Percentiles rank a stretch among this genome's conserved stretches.
These are phyloP conservation scores for Salix udensis DNA, from an alignment of 345 rosid genomes.

Conservation along the genomic window DNA sequence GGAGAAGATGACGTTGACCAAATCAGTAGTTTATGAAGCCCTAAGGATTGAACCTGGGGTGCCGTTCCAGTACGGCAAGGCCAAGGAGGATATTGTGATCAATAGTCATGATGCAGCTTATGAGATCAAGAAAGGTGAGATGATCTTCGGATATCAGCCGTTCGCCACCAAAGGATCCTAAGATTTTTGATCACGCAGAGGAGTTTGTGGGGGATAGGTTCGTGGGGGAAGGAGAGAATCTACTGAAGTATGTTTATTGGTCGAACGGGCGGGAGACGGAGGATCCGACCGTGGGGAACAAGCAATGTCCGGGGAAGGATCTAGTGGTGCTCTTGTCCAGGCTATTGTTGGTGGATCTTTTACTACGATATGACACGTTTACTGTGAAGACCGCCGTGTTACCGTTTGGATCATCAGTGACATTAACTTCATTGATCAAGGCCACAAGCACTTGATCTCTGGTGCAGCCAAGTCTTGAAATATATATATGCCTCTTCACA, in stretches of 20 bases:
- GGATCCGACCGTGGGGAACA: slow-evolving; percentile 52
- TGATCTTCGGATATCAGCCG: slow-evolving; percentile 78
- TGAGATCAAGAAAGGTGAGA: slow-evolving; percentile 66
- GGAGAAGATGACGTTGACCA: slow-evolving; percentile 71
- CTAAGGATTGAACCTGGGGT: slow-evolving; percentile 87
- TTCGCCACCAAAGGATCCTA: too few relatives aligned
- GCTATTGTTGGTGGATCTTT: slow-evolving; percentile 67
- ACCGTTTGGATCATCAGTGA: slow-evolving; percentile 50
- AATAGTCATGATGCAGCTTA: slow-evolving; percentile 79
- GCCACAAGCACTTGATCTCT: neutral
- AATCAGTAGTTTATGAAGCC: slow-evolving; percentile 70
- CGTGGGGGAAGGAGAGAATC: slow-evolving; percentile 64
- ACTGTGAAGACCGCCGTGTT: slow-evolving; percentile 51
- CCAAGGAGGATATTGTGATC: slow-evolving; percentile 59
- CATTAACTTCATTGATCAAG: slow-evolving; percentile 48
- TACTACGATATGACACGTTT: slow-evolving; percentile 77
- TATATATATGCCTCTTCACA: too few relatives aligned
- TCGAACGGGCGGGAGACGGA: slow-evolving; percentile 84
- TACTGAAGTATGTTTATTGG: slow-evolving; percentile 69
- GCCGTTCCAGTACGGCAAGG: slow-evolving; percentile 59
- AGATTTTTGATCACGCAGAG: slow-evolving; percentile 60
- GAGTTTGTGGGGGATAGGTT: slow-evolving; percentile 78
- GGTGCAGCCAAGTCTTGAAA: neutral
- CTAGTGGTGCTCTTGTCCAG: slow-evolving; percentile 72
- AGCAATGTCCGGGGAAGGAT: slow-evolving; percentile 87